These are phyloP conservation scores for Curvularia lunata DNA, from an alignment of 2,329 filamentous ascomycete genomes.

Conservation along the genomic window DNA sequence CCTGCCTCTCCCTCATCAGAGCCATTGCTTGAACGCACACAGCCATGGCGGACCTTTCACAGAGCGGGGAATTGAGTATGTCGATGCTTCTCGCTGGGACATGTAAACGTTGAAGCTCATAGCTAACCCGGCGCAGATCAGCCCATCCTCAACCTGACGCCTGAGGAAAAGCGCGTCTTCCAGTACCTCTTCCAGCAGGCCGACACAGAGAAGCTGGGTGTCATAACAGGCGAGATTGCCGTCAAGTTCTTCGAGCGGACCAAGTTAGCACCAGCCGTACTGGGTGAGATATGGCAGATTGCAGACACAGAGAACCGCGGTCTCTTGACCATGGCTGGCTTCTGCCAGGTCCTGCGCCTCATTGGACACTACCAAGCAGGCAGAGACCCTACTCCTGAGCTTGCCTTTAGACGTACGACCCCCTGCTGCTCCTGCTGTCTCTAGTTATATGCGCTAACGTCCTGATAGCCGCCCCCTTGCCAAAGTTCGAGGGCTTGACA, in stretches of 20 bases:
- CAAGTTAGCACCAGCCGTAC: conserved; percentile 78
- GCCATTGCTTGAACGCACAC: conserved; percentile 28
- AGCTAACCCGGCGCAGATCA: conserved; percentile 36
- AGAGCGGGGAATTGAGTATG: conserved; percentile 47
- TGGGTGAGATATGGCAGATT: conserved; percentile 99
- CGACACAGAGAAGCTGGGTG: conserved; percentile 87
- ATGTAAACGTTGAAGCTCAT: conserved; percentile 9
- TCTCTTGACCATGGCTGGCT: conserved; percentile 88
- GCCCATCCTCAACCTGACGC: conserved; percentile 79
- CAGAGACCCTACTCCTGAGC: conserved; percentile 77
- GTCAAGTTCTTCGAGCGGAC: conserved; percentile 99
- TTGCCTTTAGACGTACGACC: conserved; percentile 74
- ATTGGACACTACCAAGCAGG: conserved; percentile 95
- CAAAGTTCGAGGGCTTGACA: conserved; percentile 83
- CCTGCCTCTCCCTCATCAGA: conserved; percentile 21
- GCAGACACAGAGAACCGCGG: conserved; percentile 96
- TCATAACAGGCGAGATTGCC: conserved; percentile 93
- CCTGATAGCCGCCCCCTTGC: conserved; percentile 74
- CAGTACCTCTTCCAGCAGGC: conserved; percentile 92
- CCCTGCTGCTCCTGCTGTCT: background rate
- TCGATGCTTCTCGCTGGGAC: conserved; percentile 5
- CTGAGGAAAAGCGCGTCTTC: conserved; percentile 93
- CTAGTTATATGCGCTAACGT: conserved; percentile 24
- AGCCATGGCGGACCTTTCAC: conserved; percentile 47
- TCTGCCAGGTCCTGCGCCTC: conserved; percentile 88